Base-by-base conservation (phyloP, 495 filamentous ascomycete genomes). In the Aspergillus indologenus region DNA sequence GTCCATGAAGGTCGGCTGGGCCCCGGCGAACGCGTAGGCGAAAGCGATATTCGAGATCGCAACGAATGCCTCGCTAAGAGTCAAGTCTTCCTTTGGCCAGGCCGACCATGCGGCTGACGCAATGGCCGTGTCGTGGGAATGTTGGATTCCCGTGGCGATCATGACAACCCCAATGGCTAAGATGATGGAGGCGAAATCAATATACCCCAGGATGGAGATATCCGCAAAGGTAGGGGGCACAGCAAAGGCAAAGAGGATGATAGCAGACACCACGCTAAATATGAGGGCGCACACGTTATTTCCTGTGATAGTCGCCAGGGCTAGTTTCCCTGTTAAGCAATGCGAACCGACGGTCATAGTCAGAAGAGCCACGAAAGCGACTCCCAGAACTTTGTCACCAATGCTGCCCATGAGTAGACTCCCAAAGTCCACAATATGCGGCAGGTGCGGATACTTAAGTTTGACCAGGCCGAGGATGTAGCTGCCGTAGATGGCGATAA, bases 401-500 rank as follows among this genome's bases (percentile, higher is more conserved):
- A 80, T 74, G 23, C 59, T 70, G n/a, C 86, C 86, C 67, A 83
- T 80, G 61, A 89, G 77, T 45, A 91, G 64, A 19, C 75, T 67
- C 7, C 83, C 84, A 8, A 81, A 85, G 64, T 91, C 87, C 21
- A 85, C 81, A 56, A 89, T 86, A 68, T 85, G 79, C 60, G 80
- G 68, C 17, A 90, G 79, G 12, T 83, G 69, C 0, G 87, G 87
- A 65, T 83, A 85, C 58, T 78, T 80, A 43, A 86, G 51, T 67
- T 88, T 89, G 61, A 91, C 83, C 70, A 88, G 86, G 24, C 84
- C 87, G 57, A 90, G 76, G 40, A 89, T 77, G 58, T 85, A 86
- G 64, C 84, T 84, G 45, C 85, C 87, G 70, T 90, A 91, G 57
- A 85, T 84, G 52, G 87, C 84, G 23, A 88, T 59, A 15, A 88